Base-by-base conservation (phyloP, 2,329 filamentous ascomycete genomes). In the Colletotrichum truncatum region DNA sequence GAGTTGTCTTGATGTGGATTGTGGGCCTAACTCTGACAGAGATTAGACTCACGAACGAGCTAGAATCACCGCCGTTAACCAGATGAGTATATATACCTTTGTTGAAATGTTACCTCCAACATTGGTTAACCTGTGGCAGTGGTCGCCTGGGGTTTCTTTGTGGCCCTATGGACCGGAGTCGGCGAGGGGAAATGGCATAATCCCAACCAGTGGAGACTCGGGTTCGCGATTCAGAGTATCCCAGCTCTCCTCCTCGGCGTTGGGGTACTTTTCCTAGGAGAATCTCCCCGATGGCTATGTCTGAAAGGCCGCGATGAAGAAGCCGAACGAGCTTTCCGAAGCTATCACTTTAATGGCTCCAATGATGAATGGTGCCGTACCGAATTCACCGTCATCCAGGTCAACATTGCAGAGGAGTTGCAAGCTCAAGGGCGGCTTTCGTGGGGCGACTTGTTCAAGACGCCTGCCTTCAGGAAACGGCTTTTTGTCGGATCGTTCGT, bases 131-230 rank as follows among this genome's bases (percentile, higher is more conserved):
- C 6, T 3, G 10, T 3, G 4, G 3, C 23, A 79, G 77, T 80
- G 78, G 77, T 78, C 7, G 76, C 78, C 0, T 80, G 78, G 78
- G 78, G 77, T 0, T 80, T 80, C 68, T 80, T 80, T 30, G 72
- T 80, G 2, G 77, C 77, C 1, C 70, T 79, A 0, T 80, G 77
- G 77, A 78, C 77, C 0, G 77, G 77, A 2, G 77, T 80, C 0
- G 77, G 75, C 6, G 77, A 80, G 64, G 76, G 77, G 0, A 73
- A 73, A 58, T 80, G 77, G 77, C 62, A 76, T 1, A 79, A 74
- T 10, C 48, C 73, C 8, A 78, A 80, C 56, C 77, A 80, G 41
- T 80, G 77, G 77, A 70, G 77, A 6, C 72, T 80, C 3, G 77
- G 77, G 0, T 80, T 80, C 23, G 77, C 76, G 2, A 77, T 80